These are phyloP conservation scores for Sclerospora graminicola DNA, from an alignment of 352 stramenopile genomes.

Conservation along the genomic window DNA sequence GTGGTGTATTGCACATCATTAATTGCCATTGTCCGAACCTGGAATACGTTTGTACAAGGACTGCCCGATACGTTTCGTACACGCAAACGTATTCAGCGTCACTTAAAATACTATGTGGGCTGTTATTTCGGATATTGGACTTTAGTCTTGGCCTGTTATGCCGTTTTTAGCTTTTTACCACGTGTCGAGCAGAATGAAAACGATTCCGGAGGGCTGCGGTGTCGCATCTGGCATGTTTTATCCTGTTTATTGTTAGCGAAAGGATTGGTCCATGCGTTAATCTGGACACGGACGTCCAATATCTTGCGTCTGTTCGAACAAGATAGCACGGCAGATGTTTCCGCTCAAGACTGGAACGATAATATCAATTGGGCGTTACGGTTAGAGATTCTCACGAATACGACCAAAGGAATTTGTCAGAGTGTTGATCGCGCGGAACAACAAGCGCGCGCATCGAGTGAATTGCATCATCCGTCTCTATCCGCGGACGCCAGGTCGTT, in stretches of 20 bases:
- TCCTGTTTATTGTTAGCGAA: slow-evolving; percentile 64
- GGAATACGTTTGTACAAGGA: slow-evolving; percentile 72
- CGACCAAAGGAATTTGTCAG: slow-evolving; percentile 76
- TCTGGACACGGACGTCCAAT: slow-evolving; percentile 79
- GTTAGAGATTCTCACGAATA: slow-evolving; percentile 82
- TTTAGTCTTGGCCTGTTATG: slow-evolving; percentile 57
- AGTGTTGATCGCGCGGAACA: slow-evolving; percentile 54
- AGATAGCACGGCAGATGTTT: slow-evolving; percentile 47
- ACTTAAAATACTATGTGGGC: slow-evolving; percentile 84
- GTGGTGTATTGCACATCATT: slow-evolving; percentile 73
- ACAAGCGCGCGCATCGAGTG: slow-evolving; percentile 32
- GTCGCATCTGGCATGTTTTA: slow-evolving; percentile 62
- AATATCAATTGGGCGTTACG: slow-evolving; percentile 83
- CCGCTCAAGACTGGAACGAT: slow-evolving; percentile 39
- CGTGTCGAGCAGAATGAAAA: slow-evolving; percentile 6
- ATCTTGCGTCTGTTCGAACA: slow-evolving; percentile 69
- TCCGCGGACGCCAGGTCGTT: slow-evolving; percentile 13
- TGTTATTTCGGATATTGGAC: slow-evolving; percentile 84
- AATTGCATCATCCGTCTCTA: slow-evolving; percentile 17
- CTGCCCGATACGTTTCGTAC: slow-evolving; percentile 68
- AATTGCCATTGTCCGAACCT: slow-evolving; percentile 61
- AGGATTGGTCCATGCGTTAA: slow-evolving; percentile 71
- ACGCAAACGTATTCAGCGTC: slow-evolving; percentile 60
- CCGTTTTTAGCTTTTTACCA: slow-evolving; percentile 52
- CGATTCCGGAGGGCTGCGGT: slow-evolving; percentile 25